Conservation (phyloP, 75 land plant genomes). For the Pseudotsuga menziesii region DNA sequence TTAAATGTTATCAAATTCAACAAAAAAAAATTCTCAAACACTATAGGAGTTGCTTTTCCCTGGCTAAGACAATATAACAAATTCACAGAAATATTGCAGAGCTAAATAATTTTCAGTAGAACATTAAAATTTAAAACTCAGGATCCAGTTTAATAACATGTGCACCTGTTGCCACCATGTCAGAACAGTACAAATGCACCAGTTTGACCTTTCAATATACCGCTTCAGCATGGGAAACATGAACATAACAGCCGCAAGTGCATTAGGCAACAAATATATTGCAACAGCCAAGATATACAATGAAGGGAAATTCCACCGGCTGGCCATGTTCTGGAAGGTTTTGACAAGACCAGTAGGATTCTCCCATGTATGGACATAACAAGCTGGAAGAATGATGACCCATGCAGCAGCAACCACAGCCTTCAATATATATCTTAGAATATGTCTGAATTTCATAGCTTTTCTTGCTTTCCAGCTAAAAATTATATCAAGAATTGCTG, state of each 20-base stretch:
- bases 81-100: too few relatives aligned
- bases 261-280: conserved; percentile 80
- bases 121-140: not conserved
- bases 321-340: conserved; percentile 37
- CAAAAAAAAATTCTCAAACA: conserved; percentile 27
- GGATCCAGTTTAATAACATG: conserved; percentile 15
- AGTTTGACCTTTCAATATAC: conserved; percentile 71
- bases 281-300: conserved; percentile 67
- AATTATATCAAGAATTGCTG: conserved; percentile 68
- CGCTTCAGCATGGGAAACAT: conserved; percentile 76
- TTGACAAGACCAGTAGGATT: conserved; percentile 46
- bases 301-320: conserved; percentile 36
- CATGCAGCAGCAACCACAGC: conserved; percentile 71
- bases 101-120: not conserved
- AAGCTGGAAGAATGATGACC: conserved; percentile 64
- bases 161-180: conserved; percentile 99
- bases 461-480: conserved; percentile 64
- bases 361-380: conserved; percentile 51
- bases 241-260: conserved; percentile 64
- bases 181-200: conserved; percentile 51
- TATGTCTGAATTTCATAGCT: conserved; percentile 52
- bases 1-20: conserved; percentile 46
- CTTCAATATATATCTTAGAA: conserved; percentile 63
- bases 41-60: conserved; percentile 28
- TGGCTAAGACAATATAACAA: too few relatives aligned